Conservation (phyloP, 768 basidiomycete genomes). For the Russula lepida region DNA sequence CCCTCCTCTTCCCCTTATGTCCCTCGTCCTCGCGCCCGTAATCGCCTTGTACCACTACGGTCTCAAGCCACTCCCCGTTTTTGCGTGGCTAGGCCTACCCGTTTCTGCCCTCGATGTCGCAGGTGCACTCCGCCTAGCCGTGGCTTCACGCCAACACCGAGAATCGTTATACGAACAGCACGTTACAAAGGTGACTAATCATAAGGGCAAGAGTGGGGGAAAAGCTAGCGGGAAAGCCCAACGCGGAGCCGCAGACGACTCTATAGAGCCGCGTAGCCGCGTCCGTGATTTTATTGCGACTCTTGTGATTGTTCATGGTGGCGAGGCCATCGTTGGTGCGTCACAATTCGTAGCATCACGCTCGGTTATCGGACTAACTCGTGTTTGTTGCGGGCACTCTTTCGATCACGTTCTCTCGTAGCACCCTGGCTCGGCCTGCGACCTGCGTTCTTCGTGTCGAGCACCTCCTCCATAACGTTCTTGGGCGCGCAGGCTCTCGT, state of each 20-base stretch:
- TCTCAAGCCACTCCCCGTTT: constrained; percentile 11
- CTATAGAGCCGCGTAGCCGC: constrained; percentile 9
- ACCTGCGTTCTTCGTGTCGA: constrained; percentile 20
- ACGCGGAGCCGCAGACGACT: neutral
- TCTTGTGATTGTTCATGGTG: constrained; percentile 20
- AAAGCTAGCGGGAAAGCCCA: neutral
- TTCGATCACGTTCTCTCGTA: neutral
- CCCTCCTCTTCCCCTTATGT: constrained; percentile 5
- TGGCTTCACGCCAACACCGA: constrained; percentile 17
- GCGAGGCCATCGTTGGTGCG: constrained; percentile 20
- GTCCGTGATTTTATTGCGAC: constrained; percentile 18
- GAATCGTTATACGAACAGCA: constrained; percentile 5
- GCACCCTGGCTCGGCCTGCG: constrained; percentile 20
- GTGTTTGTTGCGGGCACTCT: neutral
- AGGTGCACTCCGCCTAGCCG: constrained; percentile 16
- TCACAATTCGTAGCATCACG: neutral
- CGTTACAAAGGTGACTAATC: neutral
- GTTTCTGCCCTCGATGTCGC: constrained; percentile 16
- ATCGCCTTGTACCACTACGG: constrained; percentile 12
- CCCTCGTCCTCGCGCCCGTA: constrained; percentile 13
- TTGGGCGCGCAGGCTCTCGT: constrained; percentile 12
- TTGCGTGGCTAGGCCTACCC: constrained; percentile 14
- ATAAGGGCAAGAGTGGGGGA: neutral
- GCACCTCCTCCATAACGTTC: constrained; percentile 1
- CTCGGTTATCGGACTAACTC: neutral